These are phyloP conservation scores for Logfia minima DNA, from an alignment of 129 eudicot species.

Conservation along the genomic window DNA sequence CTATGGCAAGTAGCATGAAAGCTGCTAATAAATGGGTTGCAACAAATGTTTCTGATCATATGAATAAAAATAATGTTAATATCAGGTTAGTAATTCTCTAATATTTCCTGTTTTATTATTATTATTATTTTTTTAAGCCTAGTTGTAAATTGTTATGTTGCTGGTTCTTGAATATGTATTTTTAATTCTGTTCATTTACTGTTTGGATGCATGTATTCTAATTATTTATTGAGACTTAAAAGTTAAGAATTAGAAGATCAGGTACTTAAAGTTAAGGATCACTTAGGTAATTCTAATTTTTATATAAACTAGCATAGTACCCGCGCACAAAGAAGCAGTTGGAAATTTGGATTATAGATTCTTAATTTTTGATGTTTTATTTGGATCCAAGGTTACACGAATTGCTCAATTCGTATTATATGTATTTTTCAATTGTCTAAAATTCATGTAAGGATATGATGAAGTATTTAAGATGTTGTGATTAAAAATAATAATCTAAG, in stretches of 20 bases:
- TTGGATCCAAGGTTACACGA: no score
- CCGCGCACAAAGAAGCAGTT: no score
- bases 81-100: constrained; percentile 51
- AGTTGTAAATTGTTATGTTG: neutral
- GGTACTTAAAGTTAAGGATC: neutral
- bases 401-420: no score
- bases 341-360: no score
- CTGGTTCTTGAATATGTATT: neutral
- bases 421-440: no score
- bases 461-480: no score
- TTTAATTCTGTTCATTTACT: constrained; percentile 2
- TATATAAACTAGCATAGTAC: no score
- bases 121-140: neutral
- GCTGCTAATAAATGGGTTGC: constrained; percentile 90
- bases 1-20: constrained; percentile 46
- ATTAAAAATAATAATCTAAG: no score
- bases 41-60: constrained; percentile 57
- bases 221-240: neutral
- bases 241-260: neutral
- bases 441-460: no score
- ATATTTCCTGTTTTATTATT: neutral
- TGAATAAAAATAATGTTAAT: constrained; percentile 44
- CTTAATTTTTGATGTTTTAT: no score
- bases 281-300: neutral
- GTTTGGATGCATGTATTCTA: neutral